These are phyloP conservation scores for Backusella macrospora DNA, from an alignment of 192 early-diverging fungal genomes.

Conservation along the genomic window DNA sequence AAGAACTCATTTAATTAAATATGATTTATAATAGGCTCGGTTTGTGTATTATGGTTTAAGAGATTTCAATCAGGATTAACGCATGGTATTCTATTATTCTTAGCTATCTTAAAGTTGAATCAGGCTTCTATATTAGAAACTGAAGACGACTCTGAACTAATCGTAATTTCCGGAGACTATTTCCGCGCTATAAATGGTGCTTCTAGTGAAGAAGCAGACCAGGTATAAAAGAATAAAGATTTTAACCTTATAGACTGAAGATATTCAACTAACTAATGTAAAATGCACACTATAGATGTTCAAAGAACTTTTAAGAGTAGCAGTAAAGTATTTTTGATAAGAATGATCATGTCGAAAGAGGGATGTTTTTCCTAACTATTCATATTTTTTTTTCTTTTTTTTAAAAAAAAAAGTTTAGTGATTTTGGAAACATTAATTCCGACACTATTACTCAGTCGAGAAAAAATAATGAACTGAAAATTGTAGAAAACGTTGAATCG, in stretches of 20 bases:
- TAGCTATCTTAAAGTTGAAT: slow-evolving; percentile 91
- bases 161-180: slow-evolving; percentile 87
- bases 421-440: slow-evolving; percentile 73
- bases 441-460: slow-evolving; percentile 67
- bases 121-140: slow-evolving; percentile 67
- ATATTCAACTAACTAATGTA: background rate
- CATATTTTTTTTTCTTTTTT: background rate
- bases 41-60: background rate
- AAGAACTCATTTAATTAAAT: background rate
- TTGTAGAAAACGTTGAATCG: slow-evolving; percentile 76
- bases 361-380: background rate
- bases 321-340: slow-evolving; percentile 31
- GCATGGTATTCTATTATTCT: background rate
- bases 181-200: slow-evolving; percentile 79
- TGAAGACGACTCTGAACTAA: slow-evolving; percentile 74
- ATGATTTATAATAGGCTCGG: slow-evolving; percentile 1
- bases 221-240: background rate
- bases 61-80: background rate
- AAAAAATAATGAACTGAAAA: slow-evolving; percentile 72
- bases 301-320: slow-evolving; percentile 84
- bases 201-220: background rate
- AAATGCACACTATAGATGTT: slow-evolving; percentile 55
- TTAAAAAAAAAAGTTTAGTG: slow-evolving; percentile 58
- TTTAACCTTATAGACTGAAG: background rate
- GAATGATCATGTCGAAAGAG: background rate